Conservation (phyloP, 441 rosid genomes). For the Adansonia madagascariensis region DNA sequence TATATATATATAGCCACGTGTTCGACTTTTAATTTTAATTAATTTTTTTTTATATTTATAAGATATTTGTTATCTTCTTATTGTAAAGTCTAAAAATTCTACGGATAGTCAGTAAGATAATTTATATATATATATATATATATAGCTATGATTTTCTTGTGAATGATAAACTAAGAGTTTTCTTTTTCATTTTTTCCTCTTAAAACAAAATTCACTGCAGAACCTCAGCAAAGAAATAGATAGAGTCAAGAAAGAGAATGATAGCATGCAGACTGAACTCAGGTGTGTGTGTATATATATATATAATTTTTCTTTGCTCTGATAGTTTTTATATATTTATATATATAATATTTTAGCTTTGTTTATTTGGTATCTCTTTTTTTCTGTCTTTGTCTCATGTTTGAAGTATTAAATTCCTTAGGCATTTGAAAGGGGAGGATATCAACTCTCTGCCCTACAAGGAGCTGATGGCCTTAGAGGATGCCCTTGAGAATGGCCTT, state of each 20-base stretch:
- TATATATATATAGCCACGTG: no score
- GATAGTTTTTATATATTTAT: no score
- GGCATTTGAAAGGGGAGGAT: slow-evolving; percentile 87
- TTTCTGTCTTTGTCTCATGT: not conserved
- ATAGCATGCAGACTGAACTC: slow-evolving; percentile 79
- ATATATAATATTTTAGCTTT: no score
- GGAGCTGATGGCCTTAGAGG: slow-evolving; percentile 67
- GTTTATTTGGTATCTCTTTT: not conserved
- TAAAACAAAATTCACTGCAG: slow-evolving; percentile 48
- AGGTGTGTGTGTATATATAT: slow-evolving; percentile 50
- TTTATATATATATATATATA: no score
- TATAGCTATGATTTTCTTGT: slow-evolving; percentile 8
- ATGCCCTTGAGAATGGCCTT: slow-evolving; percentile 70
- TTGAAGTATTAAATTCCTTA: slow-evolving; percentile 16
- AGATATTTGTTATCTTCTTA: no score
- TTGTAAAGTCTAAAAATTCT: no score
- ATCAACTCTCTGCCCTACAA: slow-evolving; percentile 63
- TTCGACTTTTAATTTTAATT: no score
- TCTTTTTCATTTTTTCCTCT: no score
- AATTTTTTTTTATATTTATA: no score
- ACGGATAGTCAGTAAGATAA: no score
- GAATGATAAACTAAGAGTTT: no score
- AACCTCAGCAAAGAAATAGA: slow-evolving; percentile 80
- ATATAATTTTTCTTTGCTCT: no score
- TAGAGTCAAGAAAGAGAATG: slow-evolving; percentile 87